phyloP scores from a whole-genome alignment of 164 flowering plant genomes.

The Akebia trifoliata region DNA sequence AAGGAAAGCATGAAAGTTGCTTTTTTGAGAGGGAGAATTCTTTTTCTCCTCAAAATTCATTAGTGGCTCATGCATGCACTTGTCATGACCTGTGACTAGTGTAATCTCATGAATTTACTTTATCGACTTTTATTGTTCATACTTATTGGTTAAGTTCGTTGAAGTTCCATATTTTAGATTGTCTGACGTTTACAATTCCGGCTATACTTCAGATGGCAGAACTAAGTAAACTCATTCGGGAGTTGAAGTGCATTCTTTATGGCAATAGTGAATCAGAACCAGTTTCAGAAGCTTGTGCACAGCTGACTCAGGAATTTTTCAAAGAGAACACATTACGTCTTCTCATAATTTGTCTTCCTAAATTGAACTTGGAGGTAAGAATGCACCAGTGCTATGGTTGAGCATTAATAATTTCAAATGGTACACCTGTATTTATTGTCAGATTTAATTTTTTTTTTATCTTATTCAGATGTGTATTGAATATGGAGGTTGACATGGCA shows the following conservation, averaged over 20 bases:
- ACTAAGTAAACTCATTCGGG: conserved; percentile 57
- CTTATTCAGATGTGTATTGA: not conserved
- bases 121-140: not conserved
- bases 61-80: not conserved
- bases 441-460: not conserved
- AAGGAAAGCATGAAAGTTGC: no score
- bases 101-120: not conserved
- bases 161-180: not conserved
- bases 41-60: conserved; percentile 12
- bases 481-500: not conserved
- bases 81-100: not conserved
- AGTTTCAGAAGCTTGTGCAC: conserved; percentile 80
- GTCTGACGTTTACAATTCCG: not conserved
- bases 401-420: not conserved
- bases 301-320: conserved; percentile 89
- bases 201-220: conserved; percentile 61
- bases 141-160: not conserved
- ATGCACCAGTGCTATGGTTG: not conserved
- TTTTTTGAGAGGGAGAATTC: no score
- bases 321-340: conserved; percentile 71
- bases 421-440: not conserved
- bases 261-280: conserved; percentile 93
- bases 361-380: conserved; percentile 79
- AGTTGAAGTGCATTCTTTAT: conserved; percentile 72
- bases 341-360: conserved; percentile 69